These are phyloP conservation scores for Telfairia occidentalis DNA, from an alignment of 331 rosid genomes.

Conservation along the genomic window DNA sequence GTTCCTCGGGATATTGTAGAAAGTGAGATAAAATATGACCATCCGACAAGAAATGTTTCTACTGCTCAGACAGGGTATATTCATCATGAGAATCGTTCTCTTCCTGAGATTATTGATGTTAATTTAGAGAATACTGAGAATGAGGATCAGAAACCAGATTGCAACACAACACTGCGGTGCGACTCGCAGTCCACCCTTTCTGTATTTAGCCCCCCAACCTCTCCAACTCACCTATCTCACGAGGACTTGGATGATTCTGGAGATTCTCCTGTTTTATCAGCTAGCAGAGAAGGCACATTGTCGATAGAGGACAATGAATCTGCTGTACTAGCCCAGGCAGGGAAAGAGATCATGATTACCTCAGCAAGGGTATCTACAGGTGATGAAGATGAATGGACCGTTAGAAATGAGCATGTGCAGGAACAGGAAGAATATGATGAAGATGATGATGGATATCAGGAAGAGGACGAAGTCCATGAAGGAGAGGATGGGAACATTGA, in stretches of 20 bases:
- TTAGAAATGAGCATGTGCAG: conserved; percentile 64
- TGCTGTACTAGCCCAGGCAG: conserved; percentile 24
- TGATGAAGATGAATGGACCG: conserved; percentile 86
- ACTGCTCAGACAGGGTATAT: conserved; percentile 33
- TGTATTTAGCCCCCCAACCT: conserved; percentile 85
- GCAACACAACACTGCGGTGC: conserved; percentile 42
- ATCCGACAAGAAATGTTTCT: conserved; percentile 35
- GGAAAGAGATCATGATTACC: conserved; percentile 31
- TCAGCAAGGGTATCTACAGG: conserved; percentile 39
- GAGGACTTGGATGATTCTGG: conserved; percentile 82
- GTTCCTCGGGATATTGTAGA: conserved; percentile 49
- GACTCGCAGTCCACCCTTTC: conserved; percentile 97
- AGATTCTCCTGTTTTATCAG: conserved; percentile 45
- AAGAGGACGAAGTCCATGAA: conserved; percentile 90
- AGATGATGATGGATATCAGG: conserved; percentile 78
- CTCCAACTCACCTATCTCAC: conserved; percentile 91
- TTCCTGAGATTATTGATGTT: conserved; percentile 34
- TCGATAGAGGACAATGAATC: conserved; percentile 39
- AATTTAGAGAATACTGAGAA: conserved; percentile 36
- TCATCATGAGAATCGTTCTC: conserved; percentile 27
- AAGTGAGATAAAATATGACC: conserved; percentile 44
- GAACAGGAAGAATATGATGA: conserved; percentile 97
- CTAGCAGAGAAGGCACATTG: conserved; percentile 33
- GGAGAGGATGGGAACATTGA: conserved; percentile 54
- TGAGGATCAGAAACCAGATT: conserved; percentile 33